A percentile compares a stretch with the other conserved stretches of the same genome.
Evolutionary conservation across 148 eudicot species (phyloP).

Genomic region (Dianthus caryophyllus): DNA sequence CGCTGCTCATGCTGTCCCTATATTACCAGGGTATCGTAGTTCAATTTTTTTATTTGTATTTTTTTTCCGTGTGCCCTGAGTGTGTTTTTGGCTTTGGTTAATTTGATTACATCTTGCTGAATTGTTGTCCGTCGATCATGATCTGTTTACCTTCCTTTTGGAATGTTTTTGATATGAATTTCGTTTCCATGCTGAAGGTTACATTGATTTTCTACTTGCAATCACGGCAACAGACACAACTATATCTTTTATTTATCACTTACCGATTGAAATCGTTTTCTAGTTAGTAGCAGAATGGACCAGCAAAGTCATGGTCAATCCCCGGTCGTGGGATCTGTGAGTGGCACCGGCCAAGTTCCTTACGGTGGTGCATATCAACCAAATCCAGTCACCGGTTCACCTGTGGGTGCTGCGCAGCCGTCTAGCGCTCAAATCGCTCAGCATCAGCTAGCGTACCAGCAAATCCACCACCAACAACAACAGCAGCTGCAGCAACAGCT

Average conservation of each 20-base stretch:
- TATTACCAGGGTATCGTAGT: slow-evolving; percentile 6
- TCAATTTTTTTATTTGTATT: neutral
- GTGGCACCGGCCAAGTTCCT: slow-evolving; percentile 43
- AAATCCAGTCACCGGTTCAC: slow-evolving; percentile 46
- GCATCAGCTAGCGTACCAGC: slow-evolving; percentile 71
- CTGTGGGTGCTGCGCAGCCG: slow-evolving; percentile 40
- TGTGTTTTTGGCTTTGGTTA: neutral
- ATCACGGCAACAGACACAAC: neutral
- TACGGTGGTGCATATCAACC: slow-evolving; percentile 48
- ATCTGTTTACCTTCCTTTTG: slow-evolving; percentile 2
- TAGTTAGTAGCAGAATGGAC: slow-evolving; percentile 43
- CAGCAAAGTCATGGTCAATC: slow-evolving; percentile 61
- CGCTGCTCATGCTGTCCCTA: neutral
- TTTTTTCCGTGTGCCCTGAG: neutral
- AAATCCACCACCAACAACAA: slow-evolving; percentile 70
- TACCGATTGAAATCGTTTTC: neutral
- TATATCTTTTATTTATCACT: neutral
- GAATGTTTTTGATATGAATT: neutral
- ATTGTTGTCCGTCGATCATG: neutral
- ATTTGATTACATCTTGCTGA: neutral
- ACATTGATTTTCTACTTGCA: neutral
- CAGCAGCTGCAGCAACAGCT: slow-evolving; percentile 68
- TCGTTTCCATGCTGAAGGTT: neutral
- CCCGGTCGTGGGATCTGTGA: slow-evolving; percentile 38
- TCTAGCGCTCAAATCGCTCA: slow-evolving; percentile 48